phyloP scores from a whole-genome alignment of 768 basidiomycete genomes.

The Phallus indusiatus region DNA sequence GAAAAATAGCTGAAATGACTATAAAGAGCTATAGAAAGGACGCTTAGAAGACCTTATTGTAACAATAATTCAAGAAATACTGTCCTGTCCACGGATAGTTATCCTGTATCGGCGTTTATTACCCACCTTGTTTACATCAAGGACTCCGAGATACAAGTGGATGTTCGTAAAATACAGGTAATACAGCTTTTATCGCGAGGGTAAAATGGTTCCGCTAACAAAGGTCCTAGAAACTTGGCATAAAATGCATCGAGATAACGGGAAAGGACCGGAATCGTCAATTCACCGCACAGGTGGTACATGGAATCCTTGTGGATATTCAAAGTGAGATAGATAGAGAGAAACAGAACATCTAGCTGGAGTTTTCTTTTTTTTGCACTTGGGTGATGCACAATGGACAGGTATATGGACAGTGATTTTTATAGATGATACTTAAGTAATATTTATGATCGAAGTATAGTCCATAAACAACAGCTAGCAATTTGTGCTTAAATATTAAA shows the following conservation, averaged over 20 bases:
- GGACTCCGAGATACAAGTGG: slow-evolving; percentile 51
- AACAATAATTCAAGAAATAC: slow-evolving; percentile 26
- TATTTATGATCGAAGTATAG: no score
- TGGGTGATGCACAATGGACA: no score
- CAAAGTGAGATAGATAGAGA: neutral
- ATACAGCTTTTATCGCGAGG: slow-evolving; percentile 17
- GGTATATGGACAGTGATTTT: no score
- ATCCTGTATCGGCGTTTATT: slow-evolving; percentile 71
- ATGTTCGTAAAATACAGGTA: slow-evolving; percentile 53
- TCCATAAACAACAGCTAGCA: no score
- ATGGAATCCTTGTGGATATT: neutral
- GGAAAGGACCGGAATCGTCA: neutral
- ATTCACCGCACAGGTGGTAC: neutral
- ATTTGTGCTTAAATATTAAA: no score
- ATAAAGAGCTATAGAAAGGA: slow-evolving; percentile 54
- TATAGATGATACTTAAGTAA: no score
- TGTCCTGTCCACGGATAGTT: slow-evolving; percentile 48
- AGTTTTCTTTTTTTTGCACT: no score
- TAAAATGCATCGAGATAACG: neutral
- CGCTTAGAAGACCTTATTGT: slow-evolving; percentile 41
- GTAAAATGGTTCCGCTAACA: neutral
- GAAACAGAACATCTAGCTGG: neutral
- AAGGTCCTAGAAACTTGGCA: neutral
- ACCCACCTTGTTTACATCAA: slow-evolving; percentile 78
- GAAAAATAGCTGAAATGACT: neutral